Conservation (phyloP, 1,284 basidiomycete species). For the Cerioporus squamosus region DNA sequence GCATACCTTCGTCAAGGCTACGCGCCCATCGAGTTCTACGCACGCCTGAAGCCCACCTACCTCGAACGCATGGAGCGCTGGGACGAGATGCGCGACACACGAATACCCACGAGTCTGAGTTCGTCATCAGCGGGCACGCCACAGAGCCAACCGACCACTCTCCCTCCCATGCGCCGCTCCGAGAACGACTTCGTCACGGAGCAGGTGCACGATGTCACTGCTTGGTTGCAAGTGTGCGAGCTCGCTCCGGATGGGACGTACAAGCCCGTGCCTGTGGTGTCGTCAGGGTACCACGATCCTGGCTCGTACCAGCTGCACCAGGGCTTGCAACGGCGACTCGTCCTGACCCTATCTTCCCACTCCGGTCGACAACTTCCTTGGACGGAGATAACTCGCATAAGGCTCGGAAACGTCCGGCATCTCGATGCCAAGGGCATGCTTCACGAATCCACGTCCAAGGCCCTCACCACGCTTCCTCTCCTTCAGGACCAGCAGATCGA, state of each 20-base stretch:
- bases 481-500: conserved; percentile 74
- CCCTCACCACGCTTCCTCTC: conserved; percentile 71
- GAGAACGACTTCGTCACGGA: conserved; percentile 92
- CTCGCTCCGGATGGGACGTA: conserved; percentile 87
- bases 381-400: conserved; percentile 78
- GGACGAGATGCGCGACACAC: conserved; percentile 86
- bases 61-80: conserved; percentile 88
- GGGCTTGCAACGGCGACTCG: conserved; percentile 87
- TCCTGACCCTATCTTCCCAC: conserved; percentile 80
- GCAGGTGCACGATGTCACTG: conserved; percentile 90
- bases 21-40: conserved; percentile 89
- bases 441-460: conserved; percentile 74
- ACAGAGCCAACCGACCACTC: conserved; percentile 37
- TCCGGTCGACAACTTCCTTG: conserved; percentile 91
- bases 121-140: conserved; percentile 25
- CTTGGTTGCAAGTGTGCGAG: conserved; percentile 87
- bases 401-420: conserved; percentile 82
- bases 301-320: conserved; percentile 92
- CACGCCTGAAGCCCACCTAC: conserved; percentile 78
- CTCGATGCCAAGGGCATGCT: conserved; percentile 85
- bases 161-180: conserved; percentile 81
- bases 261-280: conserved; percentile 81
- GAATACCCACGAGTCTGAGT: conserved; percentile 35
- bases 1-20: conserved; percentile 76
- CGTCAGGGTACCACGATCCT: conserved; percentile 78